Evolutionary conservation across 352 stramenopile species (phyloP).

Genomic region (Chrysophaeum taylorii): DNA sequence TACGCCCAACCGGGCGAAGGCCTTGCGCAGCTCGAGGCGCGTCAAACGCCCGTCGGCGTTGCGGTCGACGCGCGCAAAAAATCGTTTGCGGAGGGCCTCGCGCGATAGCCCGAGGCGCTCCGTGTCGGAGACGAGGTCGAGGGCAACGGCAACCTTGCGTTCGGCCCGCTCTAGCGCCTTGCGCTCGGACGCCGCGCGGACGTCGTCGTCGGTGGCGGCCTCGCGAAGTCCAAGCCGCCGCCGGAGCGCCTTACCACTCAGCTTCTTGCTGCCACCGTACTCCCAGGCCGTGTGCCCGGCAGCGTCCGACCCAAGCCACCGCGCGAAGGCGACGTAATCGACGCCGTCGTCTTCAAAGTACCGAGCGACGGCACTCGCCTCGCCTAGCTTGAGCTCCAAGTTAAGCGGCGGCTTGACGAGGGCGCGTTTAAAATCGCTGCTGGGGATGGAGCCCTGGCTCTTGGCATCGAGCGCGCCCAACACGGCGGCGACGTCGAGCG

Average conservation of each 20-base stretch:
- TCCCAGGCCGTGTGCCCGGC: background rate
- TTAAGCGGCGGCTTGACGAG: too few species aligned
- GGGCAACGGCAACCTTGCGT: background rate
- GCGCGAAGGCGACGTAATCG: background rate
- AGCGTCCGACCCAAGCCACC: constrained; percentile 7
- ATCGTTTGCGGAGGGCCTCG: background rate
- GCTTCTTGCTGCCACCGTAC: background rate
- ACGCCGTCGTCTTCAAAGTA: background rate
- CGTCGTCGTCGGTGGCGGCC: background rate
- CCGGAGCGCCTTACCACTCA: background rate
- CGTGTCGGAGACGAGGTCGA: background rate
- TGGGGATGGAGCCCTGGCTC: too few species aligned
- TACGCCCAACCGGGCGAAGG: background rate
- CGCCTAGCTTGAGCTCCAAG: too few species aligned
- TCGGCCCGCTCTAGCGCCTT: background rate
- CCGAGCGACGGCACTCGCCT: too few species aligned
- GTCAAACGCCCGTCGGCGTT: background rate
- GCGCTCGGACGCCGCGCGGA: background rate
- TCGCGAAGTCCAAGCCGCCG: background rate
- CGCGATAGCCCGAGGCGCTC: background rate
- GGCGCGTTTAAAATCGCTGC: too few species aligned
- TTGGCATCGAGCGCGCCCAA: too few species aligned
- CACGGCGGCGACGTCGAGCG: too few species aligned
- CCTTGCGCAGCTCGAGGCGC: background rate
- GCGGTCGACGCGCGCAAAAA: background rate